These are phyloP conservation scores for Irpex rosettiformis DNA, from an alignment of 1,284 basidiomycete species.

Conservation along the genomic window DNA sequence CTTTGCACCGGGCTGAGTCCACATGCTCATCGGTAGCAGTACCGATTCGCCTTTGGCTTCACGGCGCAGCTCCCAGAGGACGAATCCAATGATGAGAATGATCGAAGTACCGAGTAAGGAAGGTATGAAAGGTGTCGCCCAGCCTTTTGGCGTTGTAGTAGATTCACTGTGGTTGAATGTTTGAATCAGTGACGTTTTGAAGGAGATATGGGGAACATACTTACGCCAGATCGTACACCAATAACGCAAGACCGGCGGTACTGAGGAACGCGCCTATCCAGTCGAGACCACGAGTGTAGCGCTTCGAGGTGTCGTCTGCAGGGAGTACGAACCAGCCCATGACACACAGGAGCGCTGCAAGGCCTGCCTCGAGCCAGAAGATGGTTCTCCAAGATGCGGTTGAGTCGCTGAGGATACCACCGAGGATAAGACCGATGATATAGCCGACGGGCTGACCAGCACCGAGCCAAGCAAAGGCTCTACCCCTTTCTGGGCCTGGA, in stretches of 20 bases:
- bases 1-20: conserved; percentile 30
- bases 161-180: conserved; percentile 21
- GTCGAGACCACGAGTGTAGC: conserved; percentile 34
- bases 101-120: conserved; percentile 28
- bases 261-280: conserved; percentile 33
- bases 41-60: conserved; percentile 28
- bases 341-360: conserved; percentile 27
- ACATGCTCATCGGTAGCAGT: conserved; percentile 34
- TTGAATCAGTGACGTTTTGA: neutral
- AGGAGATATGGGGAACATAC: conserved; percentile 8
- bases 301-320: conserved; percentile 15
- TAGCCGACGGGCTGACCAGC: conserved; percentile 34
- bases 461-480: conserved; percentile 31
- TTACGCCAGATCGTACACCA: conserved; percentile 33
- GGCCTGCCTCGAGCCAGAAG: conserved; percentile 33
- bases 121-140: conserved; percentile 32
- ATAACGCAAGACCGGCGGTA: conserved; percentile 28
- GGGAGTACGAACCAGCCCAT: conserved; percentile 26
- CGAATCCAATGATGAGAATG: conserved; percentile 27
- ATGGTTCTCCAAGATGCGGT: conserved; percentile 31
- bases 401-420: conserved; percentile 31
- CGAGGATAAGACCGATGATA: conserved; percentile 32
- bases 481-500: conserved; percentile 25
- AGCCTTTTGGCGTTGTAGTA: conserved; percentile 28
- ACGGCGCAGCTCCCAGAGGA: conserved; percentile 31